phyloP scores from a whole-genome alignment of 108 stramenopile genomes.

The Cyclotella cryptica region DNA sequence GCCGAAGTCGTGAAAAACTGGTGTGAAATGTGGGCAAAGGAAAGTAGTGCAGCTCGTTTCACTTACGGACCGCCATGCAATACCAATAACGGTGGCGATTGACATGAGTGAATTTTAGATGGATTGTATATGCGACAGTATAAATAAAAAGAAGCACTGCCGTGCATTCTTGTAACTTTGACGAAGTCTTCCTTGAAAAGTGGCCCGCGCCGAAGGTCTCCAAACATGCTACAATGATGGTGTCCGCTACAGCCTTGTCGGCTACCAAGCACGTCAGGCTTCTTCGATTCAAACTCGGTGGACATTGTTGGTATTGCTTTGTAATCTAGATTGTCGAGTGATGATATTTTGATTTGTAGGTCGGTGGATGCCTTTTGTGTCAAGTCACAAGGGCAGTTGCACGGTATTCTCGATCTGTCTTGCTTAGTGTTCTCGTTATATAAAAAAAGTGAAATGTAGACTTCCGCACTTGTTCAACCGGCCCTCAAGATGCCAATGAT shows the following conservation, averaged over 20 bases:
- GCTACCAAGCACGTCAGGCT: background rate
- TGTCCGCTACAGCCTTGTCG: background rate
- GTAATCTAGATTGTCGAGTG: too few species aligned
- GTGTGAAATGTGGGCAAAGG: background rate
- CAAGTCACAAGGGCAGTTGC: too few species aligned
- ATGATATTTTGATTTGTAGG: too few species aligned
- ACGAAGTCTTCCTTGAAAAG: constrained; percentile 42
- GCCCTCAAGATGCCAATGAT: too few species aligned
- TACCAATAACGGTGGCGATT: constrained; percentile 49
- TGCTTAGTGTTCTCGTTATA: too few species aligned
- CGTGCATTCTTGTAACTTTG: constrained; percentile 26
- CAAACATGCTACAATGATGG: constrained; percentile 23
- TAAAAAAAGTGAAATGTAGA: too few species aligned
- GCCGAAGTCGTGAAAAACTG: background rate
- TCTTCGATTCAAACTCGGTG: too few species aligned
- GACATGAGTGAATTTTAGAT: constrained; percentile 30
- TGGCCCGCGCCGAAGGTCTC: constrained; percentile 34
- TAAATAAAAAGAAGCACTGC: constrained; percentile 14
- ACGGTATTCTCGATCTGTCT: too few species aligned
- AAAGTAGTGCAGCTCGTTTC: background rate
- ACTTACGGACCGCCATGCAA: constrained; percentile 59
- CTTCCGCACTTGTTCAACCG: too few species aligned
- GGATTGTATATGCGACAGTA: constrained; percentile 53
- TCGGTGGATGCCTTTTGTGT: too few species aligned
- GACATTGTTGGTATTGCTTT: too few species aligned